Evolutionary conservation across 1,139 yeast genomes (phyloP), one percentile per base, ranked within the genome.

Genomic region (Hansenula lynferdii): DNA sequence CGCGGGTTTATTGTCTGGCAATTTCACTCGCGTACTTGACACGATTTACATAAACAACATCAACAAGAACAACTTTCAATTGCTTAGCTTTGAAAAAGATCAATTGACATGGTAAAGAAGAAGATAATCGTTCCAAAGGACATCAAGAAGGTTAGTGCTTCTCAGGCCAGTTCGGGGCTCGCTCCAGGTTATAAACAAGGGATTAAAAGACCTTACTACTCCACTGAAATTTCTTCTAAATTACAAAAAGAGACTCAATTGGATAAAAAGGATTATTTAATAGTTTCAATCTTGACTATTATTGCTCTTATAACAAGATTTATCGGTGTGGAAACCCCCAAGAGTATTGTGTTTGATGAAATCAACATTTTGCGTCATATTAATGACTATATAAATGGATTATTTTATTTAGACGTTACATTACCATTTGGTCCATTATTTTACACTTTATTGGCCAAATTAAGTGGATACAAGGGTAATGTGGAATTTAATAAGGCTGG

Each of bases 361-460:
- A 76, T 73, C 19, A 85, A 80, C 54, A 76, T 79, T 42, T 85
- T 90, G 11, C 79, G 80, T 5, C 78, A 77, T 56, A 80, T 92
- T 37, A 70, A 77, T 41, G 70, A 73, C 42, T 86, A 84, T 62
- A 61, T 69, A 45, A 64, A 64, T 30, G 85, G 87, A n/a, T 67
- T 71, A 31, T 81, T 75, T 48, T 80, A 76, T 51, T 54, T 79
- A 15, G 84, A 76, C 46, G 67, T 70, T 3, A 76, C 80, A 40
- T 89, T 90, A 0, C 89, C 90, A 3, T 60, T 82, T 31, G 72
- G 65, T 6, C 67, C 74, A 32, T 50, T 82, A 42, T 41, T 77
- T 1, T 78, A 69, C 50, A 65, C 69, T 34, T 60, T 63, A 47
- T 46, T 77, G 10, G 70, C 76, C 0, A 48, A 57, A 18, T 14